These are phyloP conservation scores for Poteriospumella lacustris DNA, from an alignment of 108 stramenopile genomes.

Conservation along the genomic window DNA sequence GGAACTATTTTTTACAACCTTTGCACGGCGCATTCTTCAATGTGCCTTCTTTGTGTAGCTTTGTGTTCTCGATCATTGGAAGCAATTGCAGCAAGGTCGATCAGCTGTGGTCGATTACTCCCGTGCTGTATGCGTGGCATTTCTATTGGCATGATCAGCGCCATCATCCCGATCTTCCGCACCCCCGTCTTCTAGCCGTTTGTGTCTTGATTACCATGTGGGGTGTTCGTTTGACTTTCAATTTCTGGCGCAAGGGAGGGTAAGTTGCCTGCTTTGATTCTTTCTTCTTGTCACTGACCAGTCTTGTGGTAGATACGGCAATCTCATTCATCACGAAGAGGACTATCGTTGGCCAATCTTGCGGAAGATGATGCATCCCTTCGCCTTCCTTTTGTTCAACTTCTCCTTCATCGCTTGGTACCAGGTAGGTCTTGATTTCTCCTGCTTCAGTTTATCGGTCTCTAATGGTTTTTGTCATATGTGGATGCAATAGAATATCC, in stretches of 20 bases:
- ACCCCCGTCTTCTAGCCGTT: background rate
- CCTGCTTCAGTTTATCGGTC: too few species aligned
- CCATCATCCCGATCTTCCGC: background rate
- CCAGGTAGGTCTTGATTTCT: too few species aligned
- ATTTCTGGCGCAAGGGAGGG: constrained; percentile 23
- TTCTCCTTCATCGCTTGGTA: constrained; percentile 16
- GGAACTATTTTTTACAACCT: too few species aligned
- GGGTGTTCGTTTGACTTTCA: constrained; percentile 23
- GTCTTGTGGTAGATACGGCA: constrained; percentile 6
- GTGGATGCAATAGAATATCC: constrained; percentile 1
- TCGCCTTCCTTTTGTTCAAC: constrained; percentile 13
- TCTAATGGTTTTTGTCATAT: background rate
- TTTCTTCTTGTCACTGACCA: background rate
- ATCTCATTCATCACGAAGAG: constrained; percentile 25
- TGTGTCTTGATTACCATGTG: constrained; percentile 15
- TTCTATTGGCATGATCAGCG: constrained; percentile 2
- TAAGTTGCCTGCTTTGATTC: background rate
- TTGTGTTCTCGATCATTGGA: constrained; percentile 22
- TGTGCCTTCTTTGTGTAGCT: constrained; percentile 2
- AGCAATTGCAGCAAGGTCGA: constrained; percentile 17
- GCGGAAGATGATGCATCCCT: constrained; percentile 19
- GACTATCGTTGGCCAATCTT: constrained; percentile 30
- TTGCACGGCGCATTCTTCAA: too few species aligned
- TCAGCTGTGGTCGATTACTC: constrained; percentile 20
- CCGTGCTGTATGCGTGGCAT: constrained; percentile 5